Base-by-base conservation (phyloP, 2,329 filamentous ascomycete species). In the Leptographium procerum region DNA sequence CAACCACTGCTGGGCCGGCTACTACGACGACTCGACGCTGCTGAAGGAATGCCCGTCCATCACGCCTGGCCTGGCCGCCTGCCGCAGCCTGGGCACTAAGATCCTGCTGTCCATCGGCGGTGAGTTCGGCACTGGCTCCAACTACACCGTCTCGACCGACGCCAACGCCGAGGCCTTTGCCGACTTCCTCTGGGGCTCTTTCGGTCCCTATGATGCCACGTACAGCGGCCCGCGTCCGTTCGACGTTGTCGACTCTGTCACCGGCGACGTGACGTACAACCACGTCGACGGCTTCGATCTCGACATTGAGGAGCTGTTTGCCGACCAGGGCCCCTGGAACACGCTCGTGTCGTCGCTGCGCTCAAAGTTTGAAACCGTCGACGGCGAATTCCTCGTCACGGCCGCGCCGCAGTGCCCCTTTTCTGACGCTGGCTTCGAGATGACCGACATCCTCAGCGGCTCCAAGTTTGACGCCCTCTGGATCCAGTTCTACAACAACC, bases 91-190 rank as follows among this genome's bases (percentile, higher is more conserved):
- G 58, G 77, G 78, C 58, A 86, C 85, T 71, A 86, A 83, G 61
- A 78, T 87, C 56, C 69, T 86, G 48, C 73, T 87, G 29, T 86
- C 84, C 14, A 76, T 87, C 52, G 84, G 84, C 51, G 84, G 84
- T 47, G 78, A 62, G 13, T 70, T 63, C 53, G 60, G 59, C 8
- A 28, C 56, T 9, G 28, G 14, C 13, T 66, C 65, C 60, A 66
- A 72, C 67, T 75, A 75, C 62, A 65, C 66, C 16, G 56, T 75
- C 47, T 69, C 68, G 1, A 64, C 58, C 47, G 57, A 61, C 10
- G 57, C 62, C 22, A 65, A 68, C 7, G 72, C 70, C 36, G 52
- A 61, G 22, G 62, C 67, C 16, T 74, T 75, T 64, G 72, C 69
- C 55, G 60, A 71, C 40, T 73, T 73, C 61, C 57, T 74, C 57